phyloP scores from a whole-genome alignment of 768 basidiomycete genomes.

The Collybia sordida region DNA sequence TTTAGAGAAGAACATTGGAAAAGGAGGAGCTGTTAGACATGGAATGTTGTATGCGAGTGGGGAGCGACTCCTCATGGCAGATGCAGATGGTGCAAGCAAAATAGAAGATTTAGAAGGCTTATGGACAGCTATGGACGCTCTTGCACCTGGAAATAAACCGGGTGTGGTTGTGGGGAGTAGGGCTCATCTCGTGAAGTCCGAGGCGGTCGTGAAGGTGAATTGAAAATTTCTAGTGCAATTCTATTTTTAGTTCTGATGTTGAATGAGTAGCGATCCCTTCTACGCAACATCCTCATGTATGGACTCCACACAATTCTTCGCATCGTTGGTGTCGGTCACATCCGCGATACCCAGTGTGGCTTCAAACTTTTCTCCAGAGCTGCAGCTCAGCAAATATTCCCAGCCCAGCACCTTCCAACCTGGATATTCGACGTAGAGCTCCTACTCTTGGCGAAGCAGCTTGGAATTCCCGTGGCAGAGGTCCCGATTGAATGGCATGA shows the following conservation, averaged over 20 bases:
- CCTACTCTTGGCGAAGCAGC: slow-evolving; percentile 77
- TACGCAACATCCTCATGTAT: slow-evolving; percentile 94
- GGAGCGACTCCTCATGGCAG: slow-evolving; percentile 80
- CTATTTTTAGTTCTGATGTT: slow-evolving; percentile 2
- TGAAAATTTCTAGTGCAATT: background rate
- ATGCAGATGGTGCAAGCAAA: slow-evolving; percentile 91
- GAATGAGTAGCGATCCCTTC: slow-evolving; percentile 68
- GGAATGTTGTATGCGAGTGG: slow-evolving; percentile 86
- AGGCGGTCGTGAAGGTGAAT: slow-evolving; percentile 88
- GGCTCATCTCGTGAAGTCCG: slow-evolving; percentile 89
- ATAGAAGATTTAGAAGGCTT: slow-evolving; percentile 83
- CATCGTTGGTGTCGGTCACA: slow-evolving; percentile 85
- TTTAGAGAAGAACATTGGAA: slow-evolving; percentile 81
- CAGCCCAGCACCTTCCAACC: slow-evolving; percentile 79
- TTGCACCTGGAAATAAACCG: slow-evolving; percentile 47
- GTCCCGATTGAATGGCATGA: slow-evolving; percentile 94
- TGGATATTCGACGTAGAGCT: slow-evolving; percentile 99
- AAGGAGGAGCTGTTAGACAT: slow-evolving; percentile 91
- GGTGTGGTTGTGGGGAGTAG: slow-evolving; percentile 84
- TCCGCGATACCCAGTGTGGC: slow-evolving; percentile 94
- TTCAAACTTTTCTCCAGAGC: slow-evolving; percentile 93
- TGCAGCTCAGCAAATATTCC: slow-evolving; percentile 83
- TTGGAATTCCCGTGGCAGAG: slow-evolving; percentile 77
- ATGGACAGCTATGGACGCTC: slow-evolving; percentile 70
- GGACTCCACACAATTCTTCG: slow-evolving; percentile 87